A percentile compares a stretch with the other conserved stretches of the same genome.
These are phyloP conservation scores for Fraxinus latifolia DNA, from an alignment of 305 asterid species.

Conservation along the genomic window DNA sequence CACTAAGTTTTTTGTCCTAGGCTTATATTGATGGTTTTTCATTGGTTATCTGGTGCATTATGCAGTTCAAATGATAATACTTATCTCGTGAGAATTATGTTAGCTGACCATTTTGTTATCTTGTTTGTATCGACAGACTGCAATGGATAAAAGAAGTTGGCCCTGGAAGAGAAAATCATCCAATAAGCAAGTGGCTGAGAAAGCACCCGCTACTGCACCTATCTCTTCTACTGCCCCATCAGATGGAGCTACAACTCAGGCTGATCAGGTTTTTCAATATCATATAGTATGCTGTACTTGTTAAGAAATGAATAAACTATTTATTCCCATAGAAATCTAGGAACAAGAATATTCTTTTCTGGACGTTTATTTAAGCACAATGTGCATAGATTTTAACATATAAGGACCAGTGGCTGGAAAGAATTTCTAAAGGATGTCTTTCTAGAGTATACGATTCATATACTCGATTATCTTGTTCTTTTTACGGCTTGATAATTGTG, in stretches of 20 bases:
- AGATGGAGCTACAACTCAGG: constrained; percentile 41
- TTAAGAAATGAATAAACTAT: background rate
- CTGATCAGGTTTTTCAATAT: constrained; percentile 52
- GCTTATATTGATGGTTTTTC: constrained; percentile 10
- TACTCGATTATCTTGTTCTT: background rate
- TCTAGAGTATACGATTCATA: background rate
- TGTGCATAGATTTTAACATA: background rate
- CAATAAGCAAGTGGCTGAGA: constrained; percentile 64
- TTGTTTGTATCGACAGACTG: constrained; percentile 30
- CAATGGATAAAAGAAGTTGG: constrained; percentile 91
- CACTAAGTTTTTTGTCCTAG: constrained; percentile 1
- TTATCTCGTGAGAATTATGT: background rate
- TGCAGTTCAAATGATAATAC: background rate
- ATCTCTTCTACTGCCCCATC: constrained; percentile 44
- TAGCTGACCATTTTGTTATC: constrained; percentile 9
- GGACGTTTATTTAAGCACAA: background rate
- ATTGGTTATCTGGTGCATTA: background rate
- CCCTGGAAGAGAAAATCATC: constrained; percentile 98
- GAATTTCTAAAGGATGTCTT: background rate
- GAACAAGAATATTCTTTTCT: background rate
- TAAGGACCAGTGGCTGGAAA: background rate
- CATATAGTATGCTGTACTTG: constrained; percentile 3
- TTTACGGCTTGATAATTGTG: background rate
- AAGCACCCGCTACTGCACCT: constrained; percentile 31
- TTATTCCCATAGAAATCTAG: background rate